Evolutionary conservation across 129 eudicot genomes (phyloP).

Genomic region (Lonicera japonica): DNA sequence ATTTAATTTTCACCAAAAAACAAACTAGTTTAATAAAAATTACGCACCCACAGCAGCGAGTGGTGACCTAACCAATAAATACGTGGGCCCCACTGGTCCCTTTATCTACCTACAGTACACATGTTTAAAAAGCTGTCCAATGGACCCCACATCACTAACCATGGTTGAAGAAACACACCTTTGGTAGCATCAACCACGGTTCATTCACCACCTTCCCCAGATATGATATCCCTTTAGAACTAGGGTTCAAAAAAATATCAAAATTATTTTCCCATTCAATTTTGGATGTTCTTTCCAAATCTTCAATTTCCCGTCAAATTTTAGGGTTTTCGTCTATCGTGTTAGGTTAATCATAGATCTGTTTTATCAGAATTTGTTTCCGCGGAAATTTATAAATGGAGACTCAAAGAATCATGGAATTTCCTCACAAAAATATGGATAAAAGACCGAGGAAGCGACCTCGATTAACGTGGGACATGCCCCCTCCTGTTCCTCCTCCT

Average conservation of each 20-base stretch:
- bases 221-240: no score
- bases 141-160: conserved; percentile 10
- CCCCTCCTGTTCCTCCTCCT: conserved; percentile 48
- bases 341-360: background rate
- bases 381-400: conserved; percentile 35
- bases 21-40: no score
- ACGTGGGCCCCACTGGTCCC: background rate
- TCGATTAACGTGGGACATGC: conserved; percentile 74
- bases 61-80: background rate
- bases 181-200: background rate
- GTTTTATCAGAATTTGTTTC: background rate
- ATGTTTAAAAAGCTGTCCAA: background rate
- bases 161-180: background rate
- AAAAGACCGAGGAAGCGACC: conserved; percentile 75
- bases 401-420: conserved; percentile 59
- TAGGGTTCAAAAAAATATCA: no score
- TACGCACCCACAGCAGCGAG: no score
- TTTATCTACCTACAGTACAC: no score
- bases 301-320: background rate
- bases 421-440: conserved; percentile 54
- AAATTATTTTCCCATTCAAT: no score
- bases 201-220: background rate
- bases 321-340: background rate
- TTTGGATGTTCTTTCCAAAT: no score
- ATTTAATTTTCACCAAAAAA: no score